phyloP scores from a whole-genome alignment of 2,329 filamentous ascomycete genomes.

The Colletotrichum sp. region DNA sequence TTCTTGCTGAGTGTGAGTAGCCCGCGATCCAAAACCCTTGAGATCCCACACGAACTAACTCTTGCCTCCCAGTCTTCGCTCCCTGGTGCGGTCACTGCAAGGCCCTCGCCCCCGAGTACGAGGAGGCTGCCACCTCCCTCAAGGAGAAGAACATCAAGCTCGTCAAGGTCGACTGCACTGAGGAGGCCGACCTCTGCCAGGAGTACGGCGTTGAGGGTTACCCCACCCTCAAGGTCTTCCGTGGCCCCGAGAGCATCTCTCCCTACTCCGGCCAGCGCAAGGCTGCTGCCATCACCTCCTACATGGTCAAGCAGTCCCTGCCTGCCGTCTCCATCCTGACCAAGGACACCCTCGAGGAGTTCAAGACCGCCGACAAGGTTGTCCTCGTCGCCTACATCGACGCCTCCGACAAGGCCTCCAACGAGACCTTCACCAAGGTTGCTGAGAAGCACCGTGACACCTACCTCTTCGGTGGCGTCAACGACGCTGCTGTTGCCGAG shows the following conservation, averaged over 20 bases:
- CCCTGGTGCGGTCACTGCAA: constrained; percentile 99
- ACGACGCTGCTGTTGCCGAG: constrained; percentile 83
- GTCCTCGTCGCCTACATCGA: constrained; percentile 90
- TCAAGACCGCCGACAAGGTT: constrained; percentile 98
- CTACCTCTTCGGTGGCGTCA: constrained; percentile 90
- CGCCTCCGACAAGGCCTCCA: constrained; percentile 80
- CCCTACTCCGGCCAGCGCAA: constrained; percentile 92
- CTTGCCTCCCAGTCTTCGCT: constrained; percentile 72
- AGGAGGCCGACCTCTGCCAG: constrained; percentile 90
- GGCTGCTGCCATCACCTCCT: constrained; percentile 75
- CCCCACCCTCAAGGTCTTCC: constrained; percentile 99
- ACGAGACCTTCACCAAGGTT: constrained; percentile 78
- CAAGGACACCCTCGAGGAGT: constrained; percentile 85
- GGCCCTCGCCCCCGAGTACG: constrained; percentile 91
- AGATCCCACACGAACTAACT: constrained; percentile 37
- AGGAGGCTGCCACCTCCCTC: constrained; percentile 80
- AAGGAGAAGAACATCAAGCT: constrained; percentile 89
- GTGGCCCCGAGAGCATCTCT: constrained; percentile 78
- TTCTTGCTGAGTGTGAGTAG: constrained; percentile 87
- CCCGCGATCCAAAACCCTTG: not conserved
- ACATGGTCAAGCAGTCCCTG: constrained; percentile 98
- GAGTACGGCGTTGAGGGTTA: constrained; percentile 93
- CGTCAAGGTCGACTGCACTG: constrained; percentile 93
- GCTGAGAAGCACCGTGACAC: constrained; percentile 82
- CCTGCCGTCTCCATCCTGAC: constrained; percentile 86